A percentile compares a stretch with the other conserved stretches of the same genome.
Conservation (phyloP, 2,329 filamentous ascomycete genomes). For the Knoxdaviesia capensis region DNA sequence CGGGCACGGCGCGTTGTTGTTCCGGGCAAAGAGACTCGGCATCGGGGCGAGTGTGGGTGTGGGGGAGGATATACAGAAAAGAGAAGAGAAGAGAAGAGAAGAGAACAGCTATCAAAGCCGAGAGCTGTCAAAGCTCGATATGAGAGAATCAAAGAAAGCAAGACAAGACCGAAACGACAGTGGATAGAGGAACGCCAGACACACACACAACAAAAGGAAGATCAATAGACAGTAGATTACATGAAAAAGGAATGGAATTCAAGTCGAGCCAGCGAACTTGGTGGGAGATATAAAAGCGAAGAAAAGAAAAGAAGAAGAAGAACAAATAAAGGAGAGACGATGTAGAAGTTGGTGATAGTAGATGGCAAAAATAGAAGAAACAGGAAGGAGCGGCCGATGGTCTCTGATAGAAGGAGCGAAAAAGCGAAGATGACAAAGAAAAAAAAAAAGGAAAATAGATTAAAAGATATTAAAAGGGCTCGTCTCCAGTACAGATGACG, state of each 20-base stretch:
- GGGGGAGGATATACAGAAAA: background rate
- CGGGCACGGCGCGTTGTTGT: slow-evolving; percentile 3
- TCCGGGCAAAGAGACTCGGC: slow-evolving; percentile 1
- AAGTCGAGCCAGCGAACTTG: background rate
- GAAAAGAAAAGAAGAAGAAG: background rate
- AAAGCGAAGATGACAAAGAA: too few relatives aligned
- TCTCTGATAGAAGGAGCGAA: background rate
- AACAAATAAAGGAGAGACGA: background rate
- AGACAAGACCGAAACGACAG: too few relatives aligned
- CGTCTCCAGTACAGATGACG: too few relatives aligned
- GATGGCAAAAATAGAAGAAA: background rate
- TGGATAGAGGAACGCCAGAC: background rate
- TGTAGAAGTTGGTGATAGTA: too few relatives aligned
- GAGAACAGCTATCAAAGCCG: background rate
- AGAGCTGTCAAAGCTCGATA: background rate
- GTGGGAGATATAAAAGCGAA: background rate
- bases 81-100: too few relatives aligned
- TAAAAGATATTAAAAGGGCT: too few relatives aligned
- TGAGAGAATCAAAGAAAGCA: background rate
- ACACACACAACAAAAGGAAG: background rate
- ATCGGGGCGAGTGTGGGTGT: background rate
- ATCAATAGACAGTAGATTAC: background rate
- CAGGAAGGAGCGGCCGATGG: background rate
- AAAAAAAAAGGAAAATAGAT: background rate
- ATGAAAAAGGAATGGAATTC: background rate